phyloP scores from a whole-genome alignment of 257 asterid species.

The Anisodus tanguticus region DNA sequence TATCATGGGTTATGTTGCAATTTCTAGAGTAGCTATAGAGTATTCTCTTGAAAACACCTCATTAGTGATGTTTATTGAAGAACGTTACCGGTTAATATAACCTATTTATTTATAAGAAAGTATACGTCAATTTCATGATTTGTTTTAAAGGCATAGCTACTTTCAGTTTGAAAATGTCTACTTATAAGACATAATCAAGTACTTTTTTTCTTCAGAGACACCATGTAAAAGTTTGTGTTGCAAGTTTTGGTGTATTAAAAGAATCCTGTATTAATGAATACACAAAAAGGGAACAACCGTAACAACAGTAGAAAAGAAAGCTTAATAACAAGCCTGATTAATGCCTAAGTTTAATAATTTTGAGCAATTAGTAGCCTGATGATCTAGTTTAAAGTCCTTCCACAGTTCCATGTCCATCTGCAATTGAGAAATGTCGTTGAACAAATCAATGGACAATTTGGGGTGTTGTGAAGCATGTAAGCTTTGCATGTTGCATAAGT shows the following conservation, averaged over 20 bases:
- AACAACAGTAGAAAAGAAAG: conserved; percentile 3
- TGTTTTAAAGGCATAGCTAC: background rate
- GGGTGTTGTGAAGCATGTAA: background rate
- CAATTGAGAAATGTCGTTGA: background rate
- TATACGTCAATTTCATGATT: background rate
- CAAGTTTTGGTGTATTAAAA: conserved; percentile 5
- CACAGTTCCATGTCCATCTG: too few species aligned
- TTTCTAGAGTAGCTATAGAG: background rate
- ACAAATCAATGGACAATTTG: background rate
- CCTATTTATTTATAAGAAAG: background rate
- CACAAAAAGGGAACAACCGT: background rate
- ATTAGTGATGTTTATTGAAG: background rate
- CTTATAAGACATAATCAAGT: background rate
- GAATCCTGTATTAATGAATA: conserved; percentile 19
- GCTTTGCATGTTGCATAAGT: background rate
- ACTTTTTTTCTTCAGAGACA: background rate
- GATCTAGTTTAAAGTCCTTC: background rate
- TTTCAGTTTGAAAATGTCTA: background rate
- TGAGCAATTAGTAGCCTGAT: background rate
- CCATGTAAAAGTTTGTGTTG: background rate
- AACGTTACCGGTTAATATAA: background rate
- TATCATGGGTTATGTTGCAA: conserved; percentile 2
- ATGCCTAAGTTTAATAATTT: background rate
- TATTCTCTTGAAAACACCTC: background rate
- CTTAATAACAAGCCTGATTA: background rate